Conservation (phyloP, 345 rosid genomes). For the Brassica nigra region DNA sequence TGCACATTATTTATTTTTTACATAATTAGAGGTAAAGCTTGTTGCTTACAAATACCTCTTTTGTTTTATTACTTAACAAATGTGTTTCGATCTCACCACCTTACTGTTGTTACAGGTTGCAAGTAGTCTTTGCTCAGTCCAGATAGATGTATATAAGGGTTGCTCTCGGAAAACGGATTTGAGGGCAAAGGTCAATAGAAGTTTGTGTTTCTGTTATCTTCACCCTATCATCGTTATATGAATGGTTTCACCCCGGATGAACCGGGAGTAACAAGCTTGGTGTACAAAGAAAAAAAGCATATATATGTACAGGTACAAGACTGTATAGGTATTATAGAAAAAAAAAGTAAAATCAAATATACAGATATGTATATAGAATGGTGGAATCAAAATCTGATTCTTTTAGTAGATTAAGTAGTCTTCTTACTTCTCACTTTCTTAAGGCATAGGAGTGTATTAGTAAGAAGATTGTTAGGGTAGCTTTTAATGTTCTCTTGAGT, state of each 20-base stretch:
- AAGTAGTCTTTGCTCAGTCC: constrained; percentile 46
- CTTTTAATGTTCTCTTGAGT: neutral
- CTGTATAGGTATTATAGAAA: neutral
- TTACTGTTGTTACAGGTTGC: constrained; percentile 59
- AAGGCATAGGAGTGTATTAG: constrained; percentile 28
- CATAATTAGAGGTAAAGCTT: constrained; percentile 71
- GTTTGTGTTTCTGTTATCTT: constrained; percentile 46
- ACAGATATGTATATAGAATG: constrained; percentile 28
- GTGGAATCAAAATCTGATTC: constrained; percentile 87
- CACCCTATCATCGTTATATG: constrained; percentile 22
- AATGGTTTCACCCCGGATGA: constrained; percentile 45
- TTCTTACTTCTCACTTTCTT: constrained; percentile 22
- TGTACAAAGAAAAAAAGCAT: constrained; percentile 40
- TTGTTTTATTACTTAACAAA: too few species aligned
- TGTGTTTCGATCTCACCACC: neutral
- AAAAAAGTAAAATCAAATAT: neutral
- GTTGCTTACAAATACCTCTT: neutral
- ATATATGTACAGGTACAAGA: neutral
- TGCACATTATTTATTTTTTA: constrained; percentile 37
- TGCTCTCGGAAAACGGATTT: neutral
- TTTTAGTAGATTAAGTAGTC: constrained; percentile 42
- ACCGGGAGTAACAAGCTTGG: constrained; percentile 45
- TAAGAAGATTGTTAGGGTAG: constrained; percentile 28
- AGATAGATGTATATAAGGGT: constrained; percentile 55
- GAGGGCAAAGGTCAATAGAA: constrained; percentile 43